A percentile compares a stretch with the other conserved stretches of the same genome.
These are phyloP conservation scores for Plasmodium gallinaceum DNA, from an alignment of 169 alveolate genomes.

Conservation along the genomic window DNA sequence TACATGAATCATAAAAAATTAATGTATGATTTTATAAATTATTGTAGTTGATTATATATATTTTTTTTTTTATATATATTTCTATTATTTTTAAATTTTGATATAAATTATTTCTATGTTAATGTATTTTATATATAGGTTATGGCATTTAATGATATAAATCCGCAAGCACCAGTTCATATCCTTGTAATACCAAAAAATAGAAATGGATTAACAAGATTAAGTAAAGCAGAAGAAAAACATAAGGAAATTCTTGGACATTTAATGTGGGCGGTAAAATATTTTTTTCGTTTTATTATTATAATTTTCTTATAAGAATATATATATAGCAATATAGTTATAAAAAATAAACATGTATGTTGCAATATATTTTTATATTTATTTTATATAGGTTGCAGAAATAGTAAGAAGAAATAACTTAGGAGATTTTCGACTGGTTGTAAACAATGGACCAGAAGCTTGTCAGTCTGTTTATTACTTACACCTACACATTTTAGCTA, in stretches of 20 bases:
- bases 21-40: background rate
- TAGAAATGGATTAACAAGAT: slow-evolving; percentile 90
- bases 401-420: slow-evolving; percentile 88
- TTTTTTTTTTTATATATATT: background rate
- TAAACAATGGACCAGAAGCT: slow-evolving; percentile 94
- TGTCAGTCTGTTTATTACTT: slow-evolving; percentile 93
- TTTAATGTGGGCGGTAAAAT: slow-evolving; percentile 87
- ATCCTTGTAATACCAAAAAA: slow-evolving; percentile 93
- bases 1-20: too few relatives aligned
- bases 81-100: too few relatives aligned
- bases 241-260: slow-evolving; percentile 92
- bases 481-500: slow-evolving; percentile 91
- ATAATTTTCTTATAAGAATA: too few relatives aligned
- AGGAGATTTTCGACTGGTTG: slow-evolving; percentile 93
- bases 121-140: slow-evolving; percentile 71
- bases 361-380: background rate
- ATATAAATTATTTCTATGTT: background rate
- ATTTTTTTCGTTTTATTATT: too few relatives aligned
- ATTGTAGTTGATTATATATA: background rate
- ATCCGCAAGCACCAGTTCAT: slow-evolving; percentile 95
- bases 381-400: slow-evolving; percentile 82
- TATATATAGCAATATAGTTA: too few relatives aligned
- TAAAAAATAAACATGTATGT: background rate
- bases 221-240: slow-evolving; percentile 89
- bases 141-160: slow-evolving; percentile 93